Base-by-base conservation (phyloP, 1,139 yeast species). In the Saccharomyces pastorianus region DNA sequence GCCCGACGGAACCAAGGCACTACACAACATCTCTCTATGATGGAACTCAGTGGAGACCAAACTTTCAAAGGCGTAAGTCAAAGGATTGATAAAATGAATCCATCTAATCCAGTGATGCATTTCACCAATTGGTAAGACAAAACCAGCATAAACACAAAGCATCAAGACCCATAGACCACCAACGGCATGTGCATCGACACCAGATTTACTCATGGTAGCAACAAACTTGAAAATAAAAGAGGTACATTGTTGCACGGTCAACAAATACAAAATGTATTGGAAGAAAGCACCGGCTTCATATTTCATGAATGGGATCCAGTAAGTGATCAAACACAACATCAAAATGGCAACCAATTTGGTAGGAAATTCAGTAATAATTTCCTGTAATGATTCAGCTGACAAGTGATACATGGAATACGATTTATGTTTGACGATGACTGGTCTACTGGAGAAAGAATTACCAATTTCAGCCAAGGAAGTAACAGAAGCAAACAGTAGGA, bases 101-200 rank as follows among this genome's bases (percentile, higher is more conserved):
- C 87, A 82, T 67, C 79, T 73, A 54, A 80, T 79, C 85, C 85
- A 81, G 34, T 81, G 84, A 64, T 79, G 81, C 84, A 81, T 80
- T 56, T 71, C 70, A 34, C 81, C 79, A 49, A 77, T 70, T 38
- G 85, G 84, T 58, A 82, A 74, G 61, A 81, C 80, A 64, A 80
- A 83, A 55, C 86, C 86, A 51, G 85, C 76, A 64, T 76, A 82
- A 58, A 83, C 78, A 62, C 78, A 74, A 65, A 83, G 71, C 55
- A 78, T 76, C 59, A 81, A 67, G 56, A 82, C 76, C 60, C 76
- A 73, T 50, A 82, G 68, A 59, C 85, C 82, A 55, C 85, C 85
- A 49, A 83, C 73, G 34, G 85, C 80, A 73, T 81, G 80, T 14
- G 88, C 88, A 55, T 78, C 76, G n/a, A 80, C 76, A 56, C 81